Base-by-base conservation (phyloP, 352 stramenopile genomes). In the Globisporangium spiculum region DNA sequence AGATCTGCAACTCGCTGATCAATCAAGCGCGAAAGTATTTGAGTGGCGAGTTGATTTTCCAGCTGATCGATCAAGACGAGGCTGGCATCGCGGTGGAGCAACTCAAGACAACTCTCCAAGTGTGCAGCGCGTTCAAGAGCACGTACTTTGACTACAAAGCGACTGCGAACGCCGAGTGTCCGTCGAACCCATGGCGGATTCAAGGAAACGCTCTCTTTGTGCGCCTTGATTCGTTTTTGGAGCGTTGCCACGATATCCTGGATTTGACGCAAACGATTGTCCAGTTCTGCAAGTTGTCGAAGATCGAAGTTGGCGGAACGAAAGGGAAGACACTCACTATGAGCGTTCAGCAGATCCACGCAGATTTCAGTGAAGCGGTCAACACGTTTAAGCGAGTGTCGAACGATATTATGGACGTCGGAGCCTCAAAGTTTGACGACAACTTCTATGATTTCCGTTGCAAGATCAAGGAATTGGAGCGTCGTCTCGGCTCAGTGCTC, bases 131-230 rank as follows among this genome's bases (percentile, higher is more conserved):
- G 26, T 99, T 99, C 89, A 99, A 99, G 77, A 95, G 78, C 66
- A 98, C 89, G n/a, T 99, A 99, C 74, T 97, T 98, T 72, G 94
- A 98, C 79, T 99, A 99, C 84, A 99, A 98, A 72, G 86, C 90
- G n/a, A 98, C 89, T 20, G 96, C 97, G 14, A 97, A 98, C 67
- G 92, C 92, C 18, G 97, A 99, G 74, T 99, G 97, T 68, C 96
- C 97, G 44, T 91, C 91, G n/a, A 99, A 99, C 62, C 97, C 96
- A 38, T 99, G 97, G 97, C 89, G 94, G 20, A 98, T 99, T 67
- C 96, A 99, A 71, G 98, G 98, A 63, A 98, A 98, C 68, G 97
- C 96, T 24, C 78, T 99, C 22, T 99, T 99, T 72, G 90, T 97
- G 67, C 93, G 97, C 5, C 88, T 99, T 4, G 97, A 99, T 72